Conservation (phyloP, 2,329 filamentous ascomycete genomes). For the Leptosphaerulina australis region DNA sequence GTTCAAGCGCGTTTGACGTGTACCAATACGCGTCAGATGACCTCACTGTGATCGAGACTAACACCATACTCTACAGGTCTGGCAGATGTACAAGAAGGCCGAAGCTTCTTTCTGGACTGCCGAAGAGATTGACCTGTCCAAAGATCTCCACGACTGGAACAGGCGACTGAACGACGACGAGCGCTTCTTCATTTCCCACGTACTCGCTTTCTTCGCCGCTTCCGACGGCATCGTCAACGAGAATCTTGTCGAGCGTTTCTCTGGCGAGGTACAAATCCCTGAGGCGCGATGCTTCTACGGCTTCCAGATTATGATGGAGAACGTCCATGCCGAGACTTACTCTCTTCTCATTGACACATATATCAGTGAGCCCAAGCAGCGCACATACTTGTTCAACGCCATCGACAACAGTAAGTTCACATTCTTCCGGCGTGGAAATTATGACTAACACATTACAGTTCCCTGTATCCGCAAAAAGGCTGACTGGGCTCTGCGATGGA, state of each 20-base stretch:
- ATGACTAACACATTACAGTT: conserved; percentile 60
- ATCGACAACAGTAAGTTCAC: conserved; percentile 85
- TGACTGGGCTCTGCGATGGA: conserved; percentile 96
- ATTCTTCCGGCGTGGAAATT: too few species aligned
- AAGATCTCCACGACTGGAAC: conserved; percentile 99
- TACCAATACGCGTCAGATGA: conserved; percentile 65
- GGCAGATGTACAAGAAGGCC: conserved; percentile 99
- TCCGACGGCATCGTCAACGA: conserved; percentile 99
- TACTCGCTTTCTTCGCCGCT: conserved; percentile 97
- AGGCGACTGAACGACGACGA: conserved; percentile 96
- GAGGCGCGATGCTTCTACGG: conserved; percentile 99
- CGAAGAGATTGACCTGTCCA: conserved; percentile 98
- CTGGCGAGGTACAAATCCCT: conserved; percentile 92
- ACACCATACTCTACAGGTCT: conserved; percentile 69
- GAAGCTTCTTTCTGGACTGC: conserved; percentile 99
- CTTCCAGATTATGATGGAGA: conserved; percentile 99
- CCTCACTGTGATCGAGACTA: conserved; percentile 30
- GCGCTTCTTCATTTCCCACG: conserved; percentile 97
- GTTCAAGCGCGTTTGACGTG: conserved; percentile 56
- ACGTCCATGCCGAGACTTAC: conserved; percentile 99
- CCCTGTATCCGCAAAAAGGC: conserved; percentile 98
- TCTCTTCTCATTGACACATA: conserved; percentile 98
- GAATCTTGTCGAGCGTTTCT: conserved; percentile 98
- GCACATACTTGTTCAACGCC: conserved; percentile 94
- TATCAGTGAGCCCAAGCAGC: conserved; percentile 96